Base-by-base conservation (phyloP, 768 basidiomycete genomes). In the Mycena amicta region DNA sequence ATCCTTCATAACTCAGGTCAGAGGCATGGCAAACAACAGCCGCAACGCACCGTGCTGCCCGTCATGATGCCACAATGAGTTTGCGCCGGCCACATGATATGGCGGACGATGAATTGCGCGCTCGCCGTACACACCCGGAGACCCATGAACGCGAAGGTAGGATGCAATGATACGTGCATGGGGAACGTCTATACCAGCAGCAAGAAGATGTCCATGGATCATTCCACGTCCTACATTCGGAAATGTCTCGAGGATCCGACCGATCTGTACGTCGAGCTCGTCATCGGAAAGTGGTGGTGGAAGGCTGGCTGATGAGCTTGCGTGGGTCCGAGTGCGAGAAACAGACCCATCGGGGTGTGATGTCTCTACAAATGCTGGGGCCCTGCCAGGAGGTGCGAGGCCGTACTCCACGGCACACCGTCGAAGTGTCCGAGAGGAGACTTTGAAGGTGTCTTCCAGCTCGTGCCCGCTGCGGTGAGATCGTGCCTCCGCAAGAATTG, bases 61-160 rank as follows among this genome's bases (percentile, higher is more conserved):
- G 59, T 77, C 74, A 59, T 72, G 70, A 55, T 77, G 75, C 71
- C 69, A 73, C 2, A 79, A 67, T 4, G 73, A 69, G 56, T 77
- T 76, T 2, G 63, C 66, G 1, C 71, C 73, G 2, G 69, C 55
- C 2, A 77, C 76, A 6, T 53, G 43, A 55, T 79, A 79, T 5
- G 53, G 59, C 22, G 61, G n/a, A 2, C 70, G 54, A 12, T 60
- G 23, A 29, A 76, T 74, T 1, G 50, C 50, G 6, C 64, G 65
- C 11, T 47, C 33, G 28, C 68, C 68, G 67, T 75, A 72, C 23
- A 46, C 29, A 3, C 23, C 43, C 18, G 66, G 58, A 3, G 60
- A 16, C 37, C 70, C 68, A 53, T 64, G 52, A 12, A 72, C 60
- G 22, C 61, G 64, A 5, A 43, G 26, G 37, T 52, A 63, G 12